These are phyloP conservation scores for Gastrolobium villosum DNA, from an alignment of 306 rosid species.

Conservation along the genomic window DNA sequence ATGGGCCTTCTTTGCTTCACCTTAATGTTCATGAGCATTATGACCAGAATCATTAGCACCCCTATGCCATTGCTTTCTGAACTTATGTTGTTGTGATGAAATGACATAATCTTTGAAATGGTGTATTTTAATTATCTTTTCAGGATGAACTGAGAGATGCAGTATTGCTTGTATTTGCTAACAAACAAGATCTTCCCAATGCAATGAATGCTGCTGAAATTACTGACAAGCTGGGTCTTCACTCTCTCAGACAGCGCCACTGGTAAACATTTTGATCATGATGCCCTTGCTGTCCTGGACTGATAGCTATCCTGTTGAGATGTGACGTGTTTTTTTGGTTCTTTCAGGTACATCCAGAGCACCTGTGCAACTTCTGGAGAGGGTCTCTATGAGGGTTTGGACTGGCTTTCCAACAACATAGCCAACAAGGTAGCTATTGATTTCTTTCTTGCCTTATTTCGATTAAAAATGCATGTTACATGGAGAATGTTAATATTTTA, in stretches of 20 bases:
- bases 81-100: neutral
- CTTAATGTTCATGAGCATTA: neutral
- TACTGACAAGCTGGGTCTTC: conserved; percentile 91
- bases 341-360: conserved; percentile 90
- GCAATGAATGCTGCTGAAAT: conserved; percentile 52
- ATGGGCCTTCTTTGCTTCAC: conserved; percentile 9
- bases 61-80: neutral
- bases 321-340: conserved; percentile 36
- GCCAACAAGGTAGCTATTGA: conserved; percentile 71
- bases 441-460: neutral
- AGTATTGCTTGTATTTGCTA: conserved; percentile 87
- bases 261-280: conserved; percentile 56
- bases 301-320: neutral
- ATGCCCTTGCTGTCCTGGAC: neutral
- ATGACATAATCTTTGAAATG: conserved; percentile 2
- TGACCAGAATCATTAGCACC: neutral
- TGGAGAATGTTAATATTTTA: neutral
- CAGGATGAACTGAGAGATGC: conserved; percentile 93
- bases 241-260: conserved; percentile 92
- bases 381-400: conserved; percentile 88
- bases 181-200: conserved; percentile 92
- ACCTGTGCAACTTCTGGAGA: conserved; percentile 93
- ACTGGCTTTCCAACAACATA: conserved; percentile 95
- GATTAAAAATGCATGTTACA: neutral
- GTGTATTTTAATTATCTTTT: conserved; percentile 15